Evolutionary conservation across 1,139 yeast genomes (phyloP).

Genomic region (Kodamaea suecica): DNA sequence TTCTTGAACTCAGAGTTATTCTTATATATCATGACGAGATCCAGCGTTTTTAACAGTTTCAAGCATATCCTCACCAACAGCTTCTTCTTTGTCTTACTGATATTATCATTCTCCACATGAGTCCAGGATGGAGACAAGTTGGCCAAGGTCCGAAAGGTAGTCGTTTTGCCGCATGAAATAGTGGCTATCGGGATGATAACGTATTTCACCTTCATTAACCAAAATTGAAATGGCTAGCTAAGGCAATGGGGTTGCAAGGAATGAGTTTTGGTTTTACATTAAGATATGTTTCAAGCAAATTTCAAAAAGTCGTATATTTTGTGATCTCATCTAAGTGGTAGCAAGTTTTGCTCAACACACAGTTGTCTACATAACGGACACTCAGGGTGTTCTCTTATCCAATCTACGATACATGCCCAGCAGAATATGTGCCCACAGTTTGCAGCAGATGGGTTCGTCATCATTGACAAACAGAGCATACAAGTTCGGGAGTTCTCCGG

Average conservation of each 20-base stretch:
- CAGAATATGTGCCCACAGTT: conserved; percentile 92
- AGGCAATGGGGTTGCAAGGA: no score
- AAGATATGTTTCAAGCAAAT: no score
- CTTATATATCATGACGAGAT: conserved; percentile 70
- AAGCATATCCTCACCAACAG: conserved; percentile 51
- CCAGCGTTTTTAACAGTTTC: conserved; percentile 13
- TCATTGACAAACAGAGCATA: conserved; percentile 74
- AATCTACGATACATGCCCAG: conserved; percentile 86
- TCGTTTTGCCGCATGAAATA: conserved; percentile 94
- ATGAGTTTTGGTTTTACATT: no score
- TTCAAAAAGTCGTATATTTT: neutral
- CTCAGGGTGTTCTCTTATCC: conserved; percentile 86
- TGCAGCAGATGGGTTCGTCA: conserved; percentile 82
- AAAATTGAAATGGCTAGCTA: no score
- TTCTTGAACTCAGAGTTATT: conserved; percentile 74
- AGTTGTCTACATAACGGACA: conserved; percentile 88
- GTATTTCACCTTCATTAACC: conserved; percentile 40
- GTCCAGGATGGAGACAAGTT: conserved; percentile 59
- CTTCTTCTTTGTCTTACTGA: conserved; percentile 45
- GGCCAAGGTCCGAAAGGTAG: conserved; percentile 59
- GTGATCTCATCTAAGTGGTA: conserved; percentile 57
- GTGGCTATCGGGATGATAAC: conserved; percentile 82
- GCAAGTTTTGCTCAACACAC: conserved; percentile 68
- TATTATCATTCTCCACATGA: conserved; percentile 78
- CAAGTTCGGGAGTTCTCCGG: conserved; percentile 72